Conservation (phyloP, 2,329 filamentous ascomycete species). For the Sphaerostilbella broomeana region DNA sequence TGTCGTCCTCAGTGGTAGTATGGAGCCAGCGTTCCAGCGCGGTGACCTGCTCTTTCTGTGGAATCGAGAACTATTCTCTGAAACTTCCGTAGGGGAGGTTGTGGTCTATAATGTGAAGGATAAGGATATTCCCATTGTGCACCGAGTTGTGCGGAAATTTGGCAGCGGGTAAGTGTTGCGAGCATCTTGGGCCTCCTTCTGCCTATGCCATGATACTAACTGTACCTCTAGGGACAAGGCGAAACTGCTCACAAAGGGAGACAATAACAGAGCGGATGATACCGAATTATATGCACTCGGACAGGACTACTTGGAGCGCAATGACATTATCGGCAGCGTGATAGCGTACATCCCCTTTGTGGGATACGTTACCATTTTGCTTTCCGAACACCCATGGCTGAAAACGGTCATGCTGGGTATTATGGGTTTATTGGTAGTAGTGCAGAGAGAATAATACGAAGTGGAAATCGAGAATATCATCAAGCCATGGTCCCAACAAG, state of each 20-base stretch:
- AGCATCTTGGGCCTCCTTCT: neutral
- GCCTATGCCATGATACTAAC: neutral
- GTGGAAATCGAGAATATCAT: too few species aligned
- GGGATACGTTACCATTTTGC: conserved; percentile 91
- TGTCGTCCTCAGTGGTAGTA: conserved; percentile 75
- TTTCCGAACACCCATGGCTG: conserved; percentile 93
- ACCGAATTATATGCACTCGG: conserved; percentile 78
- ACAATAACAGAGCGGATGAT: conserved; percentile 93
- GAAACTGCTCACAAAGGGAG: conserved; percentile 90
- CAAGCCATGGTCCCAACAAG: too few species aligned
- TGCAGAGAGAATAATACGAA: conserved; percentile 88
- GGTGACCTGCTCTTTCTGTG: conserved; percentile 71
- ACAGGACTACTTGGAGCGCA: conserved; percentile 78
- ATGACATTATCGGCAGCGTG: conserved; percentile 91
- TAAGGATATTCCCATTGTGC: conserved; percentile 97
- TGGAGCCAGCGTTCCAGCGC: conserved; percentile 77
- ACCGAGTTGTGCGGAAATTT: conserved; percentile 76
- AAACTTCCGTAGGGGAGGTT: conserved; percentile 51
- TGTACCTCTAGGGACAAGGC: conserved; percentile 45
- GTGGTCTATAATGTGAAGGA: conserved; percentile 73
- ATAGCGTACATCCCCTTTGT: conserved; percentile 89
- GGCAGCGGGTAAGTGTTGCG: conserved; percentile 43
- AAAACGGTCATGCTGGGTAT: conserved; percentile 92
- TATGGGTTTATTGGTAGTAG: conserved; percentile 88
- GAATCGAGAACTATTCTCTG: conserved; percentile 59